Percentiles rank a stretch among this genome's conserved stretches.
Evolutionary conservation across 305 asterid genomes (phyloP).

Genomic region (Salvia sclarea): DNA sequence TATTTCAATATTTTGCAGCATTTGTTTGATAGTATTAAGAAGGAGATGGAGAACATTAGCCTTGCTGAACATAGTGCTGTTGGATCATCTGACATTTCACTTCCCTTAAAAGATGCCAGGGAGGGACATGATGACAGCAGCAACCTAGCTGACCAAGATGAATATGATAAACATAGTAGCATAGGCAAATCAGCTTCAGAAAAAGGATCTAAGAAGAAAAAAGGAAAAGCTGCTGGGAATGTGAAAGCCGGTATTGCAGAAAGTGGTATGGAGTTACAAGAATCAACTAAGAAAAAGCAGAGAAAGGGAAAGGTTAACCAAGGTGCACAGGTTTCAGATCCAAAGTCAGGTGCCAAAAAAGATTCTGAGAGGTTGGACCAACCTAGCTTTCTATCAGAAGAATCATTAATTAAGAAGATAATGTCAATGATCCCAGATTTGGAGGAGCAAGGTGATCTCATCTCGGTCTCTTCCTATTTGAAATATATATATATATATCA

Average conservation of each 20-base stretch:
- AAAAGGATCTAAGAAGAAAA: constrained; percentile 84
- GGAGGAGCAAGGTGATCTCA: constrained; percentile 73
- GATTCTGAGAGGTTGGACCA: constrained; percentile 59
- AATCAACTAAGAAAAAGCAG: constrained; percentile 71
- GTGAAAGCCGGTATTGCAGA: constrained; percentile 57
- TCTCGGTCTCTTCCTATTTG: constrained; percentile 27
- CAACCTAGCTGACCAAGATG: constrained; percentile 52
- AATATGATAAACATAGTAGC: constrained; percentile 54
- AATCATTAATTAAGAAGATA: constrained; percentile 71
- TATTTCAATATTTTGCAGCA: constrained; percentile 48
- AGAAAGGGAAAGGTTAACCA: constrained; percentile 64
- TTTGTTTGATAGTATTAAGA: constrained; percentile 74
- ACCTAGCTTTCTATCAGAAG: constrained; percentile 66
- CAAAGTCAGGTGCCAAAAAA: constrained; percentile 62
- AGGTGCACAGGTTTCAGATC: constrained; percentile 60
- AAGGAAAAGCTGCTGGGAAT: constrained; percentile 71
- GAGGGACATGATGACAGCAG: constrained; percentile 50
- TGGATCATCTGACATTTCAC: constrained; percentile 47
- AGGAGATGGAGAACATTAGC: constrained; percentile 66
- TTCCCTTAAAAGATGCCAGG: constrained; percentile 47
- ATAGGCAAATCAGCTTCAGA: constrained; percentile 59
- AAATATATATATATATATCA: constrained; percentile 21
- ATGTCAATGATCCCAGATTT: constrained; percentile 75
- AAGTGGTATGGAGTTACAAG: constrained; percentile 58
- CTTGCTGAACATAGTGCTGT: constrained; percentile 44